These are phyloP conservation scores for Tuber calosporum DNA, from an alignment of 495 filamentous ascomycete genomes.

Conservation along the genomic window DNA sequence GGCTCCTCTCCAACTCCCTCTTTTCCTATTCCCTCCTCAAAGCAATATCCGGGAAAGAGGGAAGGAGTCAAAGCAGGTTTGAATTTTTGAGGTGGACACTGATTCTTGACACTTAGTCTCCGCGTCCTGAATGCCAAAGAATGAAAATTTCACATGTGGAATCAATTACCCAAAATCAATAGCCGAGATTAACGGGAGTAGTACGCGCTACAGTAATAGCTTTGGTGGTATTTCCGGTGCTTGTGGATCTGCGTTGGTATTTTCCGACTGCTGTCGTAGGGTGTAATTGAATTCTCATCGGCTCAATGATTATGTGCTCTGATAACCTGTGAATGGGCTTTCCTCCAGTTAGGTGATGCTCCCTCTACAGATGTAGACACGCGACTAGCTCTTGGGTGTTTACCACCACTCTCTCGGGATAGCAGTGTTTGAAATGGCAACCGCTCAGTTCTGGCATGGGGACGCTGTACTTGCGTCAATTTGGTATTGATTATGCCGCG, in stretches of 20 bases:
- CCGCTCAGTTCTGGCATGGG: neutral
- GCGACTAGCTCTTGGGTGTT: neutral
- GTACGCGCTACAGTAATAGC: constrained; percentile 15
- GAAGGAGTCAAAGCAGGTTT: constrained; percentile 11
- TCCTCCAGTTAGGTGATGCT: neutral
- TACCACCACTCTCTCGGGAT: neutral
- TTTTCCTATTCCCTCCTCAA: constrained; percentile 10
- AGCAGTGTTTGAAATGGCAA: neutral
- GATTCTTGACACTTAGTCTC: constrained; percentile 37
- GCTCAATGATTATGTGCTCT: constrained; percentile 28
- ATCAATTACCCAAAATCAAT: neutral
- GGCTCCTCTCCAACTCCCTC: constrained; percentile 13
- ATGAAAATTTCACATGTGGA: constrained; percentile 25
- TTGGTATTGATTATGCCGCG: neutral
- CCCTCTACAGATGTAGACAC: neutral
- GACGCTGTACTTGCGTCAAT: neutral
- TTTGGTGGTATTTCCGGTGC: constrained; percentile 9
- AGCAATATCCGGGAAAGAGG: constrained; percentile 10
- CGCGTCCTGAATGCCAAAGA: constrained; percentile 35
- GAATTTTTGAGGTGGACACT: constrained; percentile 23
- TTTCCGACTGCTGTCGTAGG: neutral
- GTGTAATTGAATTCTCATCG: constrained; percentile 14
- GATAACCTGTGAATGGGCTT: constrained; percentile 20
- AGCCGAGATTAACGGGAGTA: constrained; percentile 11
- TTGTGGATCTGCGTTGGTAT: constrained; percentile 11